A percentile compares a stretch with the other conserved stretches of the same genome.
These are phyloP conservation scores for Ramaria sp. DNA, from an alignment of 768 basidiomycete genomes.

Conservation along the genomic window DNA sequence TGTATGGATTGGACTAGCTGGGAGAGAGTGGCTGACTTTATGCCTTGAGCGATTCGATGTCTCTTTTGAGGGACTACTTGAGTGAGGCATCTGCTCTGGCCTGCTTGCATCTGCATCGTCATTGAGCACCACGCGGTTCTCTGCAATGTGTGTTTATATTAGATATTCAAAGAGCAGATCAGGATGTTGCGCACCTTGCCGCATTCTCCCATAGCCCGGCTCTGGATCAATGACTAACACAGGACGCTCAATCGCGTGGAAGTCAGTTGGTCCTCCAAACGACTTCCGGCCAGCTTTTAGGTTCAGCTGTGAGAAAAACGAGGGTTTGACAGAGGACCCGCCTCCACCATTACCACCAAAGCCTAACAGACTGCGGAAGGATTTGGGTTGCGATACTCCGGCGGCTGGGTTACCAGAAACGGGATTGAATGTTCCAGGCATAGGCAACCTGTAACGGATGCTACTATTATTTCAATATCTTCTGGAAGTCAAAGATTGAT, in stretches of 20 bases:
- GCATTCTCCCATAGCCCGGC: neutral
- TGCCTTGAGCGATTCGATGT: neutral
- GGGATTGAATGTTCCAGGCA: constrained; percentile 7
- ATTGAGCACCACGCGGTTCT: neutral
- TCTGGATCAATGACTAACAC: constrained; percentile 5
- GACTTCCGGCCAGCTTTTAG: constrained; percentile 6
- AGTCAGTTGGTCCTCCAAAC: neutral
- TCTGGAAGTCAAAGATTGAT: neutral
- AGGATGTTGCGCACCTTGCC: neutral
- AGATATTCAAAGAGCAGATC: neutral
- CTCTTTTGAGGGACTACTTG: neutral
- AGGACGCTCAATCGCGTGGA: neutral
- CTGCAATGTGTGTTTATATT: neutral
- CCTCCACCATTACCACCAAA: constrained; percentile 2
- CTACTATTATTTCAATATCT: neutral
- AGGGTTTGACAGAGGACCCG: neutral
- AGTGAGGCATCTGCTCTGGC: neutral
- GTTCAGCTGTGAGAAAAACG: constrained; percentile 8
- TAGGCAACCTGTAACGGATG: neutral
- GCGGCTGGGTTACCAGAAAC: constrained; percentile 32
- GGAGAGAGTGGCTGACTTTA: neutral
- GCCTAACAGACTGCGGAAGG: constrained; percentile 4
- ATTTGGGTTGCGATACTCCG: constrained; percentile 60
- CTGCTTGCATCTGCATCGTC: neutral
- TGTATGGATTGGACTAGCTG: neutral